Conservation (phyloP, 371 early-diverging fungal species). For the Neoconidiobolus thromboides region DNA sequence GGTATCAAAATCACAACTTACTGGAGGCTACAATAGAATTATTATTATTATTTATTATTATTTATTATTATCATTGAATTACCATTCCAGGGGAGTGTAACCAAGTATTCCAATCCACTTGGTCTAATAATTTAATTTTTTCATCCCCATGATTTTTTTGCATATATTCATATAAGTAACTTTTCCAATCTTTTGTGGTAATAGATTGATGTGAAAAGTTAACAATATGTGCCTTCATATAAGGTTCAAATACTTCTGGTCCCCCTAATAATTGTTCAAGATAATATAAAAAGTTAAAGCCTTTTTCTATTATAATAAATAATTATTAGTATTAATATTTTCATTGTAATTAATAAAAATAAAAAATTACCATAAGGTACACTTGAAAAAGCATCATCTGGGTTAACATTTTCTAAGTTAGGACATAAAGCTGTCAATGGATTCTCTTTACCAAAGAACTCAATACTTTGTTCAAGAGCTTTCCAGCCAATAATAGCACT, state of each 20-base stretch:
- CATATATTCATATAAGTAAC: slow-evolving; percentile 52
- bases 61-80: slow-evolving; percentile 5
- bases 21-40: slow-evolving; percentile 45
- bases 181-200: slow-evolving; percentile 72
- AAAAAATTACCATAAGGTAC: slow-evolving; percentile 63
- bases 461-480: slow-evolving; percentile 55
- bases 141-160: slow-evolving; percentile 33
- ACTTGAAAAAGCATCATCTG: slow-evolving; percentile 83
- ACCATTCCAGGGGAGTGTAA: slow-evolving; percentile 63
- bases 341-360: background rate
- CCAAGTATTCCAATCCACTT: slow-evolving; percentile 83
- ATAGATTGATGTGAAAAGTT: slow-evolving; percentile 74
- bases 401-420: slow-evolving; percentile 62
- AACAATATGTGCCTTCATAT: slow-evolving; percentile 63
- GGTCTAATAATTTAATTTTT: slow-evolving; percentile 40
- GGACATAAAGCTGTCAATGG: slow-evolving; percentile 64
- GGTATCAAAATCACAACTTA: slow-evolving; percentile 64
- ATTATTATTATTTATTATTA: background rate
- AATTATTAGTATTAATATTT: too few relatives aligned
- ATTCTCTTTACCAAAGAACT: slow-evolving; percentile 50
- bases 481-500: slow-evolving; percentile 71
- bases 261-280: slow-evolving; percentile 80
- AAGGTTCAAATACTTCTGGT: slow-evolving; percentile 58
- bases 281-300: slow-evolving; percentile 81
- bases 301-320: slow-evolving; percentile 44